These are phyloP conservation scores for Aspergillus fumigatus DNA, from an alignment of 2,329 filamentous ascomycete species.

Conservation along the genomic window DNA sequence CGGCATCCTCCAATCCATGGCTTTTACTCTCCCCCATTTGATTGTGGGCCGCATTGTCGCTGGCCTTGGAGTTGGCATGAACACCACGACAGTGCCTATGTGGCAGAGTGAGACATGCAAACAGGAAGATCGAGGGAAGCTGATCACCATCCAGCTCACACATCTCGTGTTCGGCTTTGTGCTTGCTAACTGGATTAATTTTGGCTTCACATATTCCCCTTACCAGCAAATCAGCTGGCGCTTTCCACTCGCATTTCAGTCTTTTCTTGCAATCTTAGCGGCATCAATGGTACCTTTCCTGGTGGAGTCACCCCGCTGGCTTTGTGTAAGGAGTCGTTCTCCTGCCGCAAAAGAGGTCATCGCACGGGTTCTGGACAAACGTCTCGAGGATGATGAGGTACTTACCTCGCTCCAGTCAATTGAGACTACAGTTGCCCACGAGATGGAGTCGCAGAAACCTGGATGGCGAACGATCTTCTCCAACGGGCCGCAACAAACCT, in stretches of 20 bases:
- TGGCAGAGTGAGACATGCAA: constrained; percentile 34
- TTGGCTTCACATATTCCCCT: constrained; percentile 36
- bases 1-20: constrained; percentile 24
- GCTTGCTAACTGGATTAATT: constrained; percentile 39
- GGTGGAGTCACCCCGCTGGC: constrained; percentile 22
- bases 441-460: constrained; percentile 6
- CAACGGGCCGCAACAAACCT: constrained; percentile 15
- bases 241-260: constrained; percentile 21
- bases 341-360: too few relatives aligned
- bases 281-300: constrained; percentile 23
- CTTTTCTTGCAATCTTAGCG: constrained; percentile 39
- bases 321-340: constrained; percentile 3
- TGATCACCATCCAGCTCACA: constrained; percentile 33
- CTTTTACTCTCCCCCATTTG: constrained; percentile 21
- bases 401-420: not conserved
- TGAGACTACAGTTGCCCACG: constrained; percentile 4
- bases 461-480: constrained; percentile 6
- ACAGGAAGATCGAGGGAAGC: constrained; percentile 33
- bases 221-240: constrained; percentile 19
- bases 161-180: constrained; percentile 30
- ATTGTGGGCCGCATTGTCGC: constrained; percentile 45
- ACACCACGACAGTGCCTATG: constrained; percentile 30
- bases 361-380: too few relatives aligned
- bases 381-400: constrained; percentile 1
- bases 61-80: constrained; percentile 40